Conservation (phyloP, 805 yeast genomes). For the Cyberlindnera galapagoensis region DNA sequence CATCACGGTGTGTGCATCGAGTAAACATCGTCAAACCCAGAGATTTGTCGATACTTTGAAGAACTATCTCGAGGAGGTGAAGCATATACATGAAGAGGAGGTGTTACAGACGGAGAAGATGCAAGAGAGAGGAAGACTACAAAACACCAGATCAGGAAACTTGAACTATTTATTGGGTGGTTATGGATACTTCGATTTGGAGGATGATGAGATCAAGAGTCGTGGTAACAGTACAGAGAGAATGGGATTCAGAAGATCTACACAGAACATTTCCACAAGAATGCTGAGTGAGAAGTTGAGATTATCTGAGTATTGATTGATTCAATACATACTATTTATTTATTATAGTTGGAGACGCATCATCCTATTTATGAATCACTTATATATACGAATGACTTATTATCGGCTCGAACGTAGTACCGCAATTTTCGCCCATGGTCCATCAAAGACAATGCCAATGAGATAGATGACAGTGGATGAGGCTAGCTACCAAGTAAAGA, state of each 20-base stretch:
- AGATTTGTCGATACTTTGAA: constrained; percentile 67
- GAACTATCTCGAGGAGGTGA: constrained; percentile 55
- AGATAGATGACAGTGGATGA: no score
- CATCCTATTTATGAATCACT: constrained; percentile 1
- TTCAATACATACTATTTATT: constrained; percentile 1
- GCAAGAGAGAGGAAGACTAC: constrained; percentile 23
- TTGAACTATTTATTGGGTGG: constrained; percentile 59
- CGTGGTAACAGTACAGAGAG: constrained; percentile 26
- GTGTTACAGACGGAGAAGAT: constrained; percentile 11
- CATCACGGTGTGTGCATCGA: constrained; percentile 73
- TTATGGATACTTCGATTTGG: constrained; percentile 76
- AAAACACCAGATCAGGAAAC: constrained; percentile 27
- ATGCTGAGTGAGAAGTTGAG: constrained; percentile 24
- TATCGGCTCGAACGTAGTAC: no score
- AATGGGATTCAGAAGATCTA: constrained; percentile 14
- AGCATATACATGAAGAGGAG: constrained; percentile 36
- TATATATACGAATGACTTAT: not conserved
- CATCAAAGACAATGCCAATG: no score
- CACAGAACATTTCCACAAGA: constrained; percentile 22
- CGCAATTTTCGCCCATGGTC: no score
- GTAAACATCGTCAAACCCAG: constrained; percentile 82
- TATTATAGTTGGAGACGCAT: constrained; percentile 2
- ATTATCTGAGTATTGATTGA: constrained; percentile 23
- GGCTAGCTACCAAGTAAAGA: no score
- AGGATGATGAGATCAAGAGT: constrained; percentile 55